Evolutionary conservation across 805 yeast species (phyloP).

Genomic region (Wickerhamiella spandovensis): DNA sequence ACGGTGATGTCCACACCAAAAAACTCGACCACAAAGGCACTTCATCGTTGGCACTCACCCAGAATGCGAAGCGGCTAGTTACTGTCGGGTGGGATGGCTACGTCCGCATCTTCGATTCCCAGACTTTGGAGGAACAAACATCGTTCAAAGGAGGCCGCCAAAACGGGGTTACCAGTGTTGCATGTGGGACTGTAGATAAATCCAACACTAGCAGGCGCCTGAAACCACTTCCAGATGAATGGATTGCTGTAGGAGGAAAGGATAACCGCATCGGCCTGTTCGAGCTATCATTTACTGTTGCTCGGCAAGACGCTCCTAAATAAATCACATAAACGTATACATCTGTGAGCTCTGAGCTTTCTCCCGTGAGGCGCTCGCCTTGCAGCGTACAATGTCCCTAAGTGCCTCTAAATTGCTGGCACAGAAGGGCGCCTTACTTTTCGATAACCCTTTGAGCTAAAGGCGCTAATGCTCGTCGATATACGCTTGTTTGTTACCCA

Average conservation of each 20-base stretch:
- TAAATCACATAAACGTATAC: too few species aligned
- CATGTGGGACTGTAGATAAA: background rate
- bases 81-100: conserved; percentile 32
- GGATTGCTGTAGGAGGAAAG: conserved; percentile 39
- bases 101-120: conserved; percentile 21
- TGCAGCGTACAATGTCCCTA: too few species aligned
- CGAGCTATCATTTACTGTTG: conserved; percentile 7
- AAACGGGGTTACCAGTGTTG: conserved; percentile 19
- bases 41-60: conserved; percentile 17
- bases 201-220: conserved; percentile 6
- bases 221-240: conserved; percentile 10
- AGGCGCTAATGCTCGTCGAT: too few species aligned
- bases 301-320: too few species aligned
- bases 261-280: conserved; percentile 41
- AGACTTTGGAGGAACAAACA: conserved; percentile 21
- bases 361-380: too few species aligned
- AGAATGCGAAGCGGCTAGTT: conserved; percentile 13
- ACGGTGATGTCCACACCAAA: conserved; percentile 3
- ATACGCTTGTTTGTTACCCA: too few species aligned
- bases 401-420: too few species aligned
- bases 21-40: conserved; percentile 19
- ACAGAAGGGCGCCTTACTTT: too few species aligned
- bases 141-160: conserved; percentile 22
- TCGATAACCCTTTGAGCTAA: too few species aligned
- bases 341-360: too few species aligned